These are phyloP conservation scores for Chloris gayana DNA, from an alignment of 176 grass and related monocot species.

Conservation along the genomic window DNA sequence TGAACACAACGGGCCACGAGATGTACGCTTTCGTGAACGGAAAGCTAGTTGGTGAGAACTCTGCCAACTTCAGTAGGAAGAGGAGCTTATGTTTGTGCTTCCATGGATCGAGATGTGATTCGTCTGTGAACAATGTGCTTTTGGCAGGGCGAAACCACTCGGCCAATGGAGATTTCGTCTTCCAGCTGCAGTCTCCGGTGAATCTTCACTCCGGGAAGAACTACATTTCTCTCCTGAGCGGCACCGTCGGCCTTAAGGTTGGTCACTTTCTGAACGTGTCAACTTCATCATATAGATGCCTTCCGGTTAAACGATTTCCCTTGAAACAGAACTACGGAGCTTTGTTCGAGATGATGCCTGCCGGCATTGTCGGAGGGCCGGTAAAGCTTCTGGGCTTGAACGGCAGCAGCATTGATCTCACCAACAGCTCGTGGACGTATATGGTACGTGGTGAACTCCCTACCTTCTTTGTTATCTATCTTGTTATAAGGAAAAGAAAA, in stretches of 20 bases:
- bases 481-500: too few relatives aligned
- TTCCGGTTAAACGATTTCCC: not conserved
- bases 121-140: not conserved
- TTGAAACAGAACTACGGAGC: slow-evolving; percentile 45
- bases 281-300: not conserved
- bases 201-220: slow-evolving; percentile 51
- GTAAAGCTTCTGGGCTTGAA: slow-evolving; percentile 39
- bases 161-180: slow-evolving; percentile 32
- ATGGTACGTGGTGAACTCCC: slow-evolving; percentile 36
- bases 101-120: not conserved
- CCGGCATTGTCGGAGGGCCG: slow-evolving; percentile 27
- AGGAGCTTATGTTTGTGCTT: not conserved
- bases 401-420: slow-evolving; percentile 45
- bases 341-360: slow-evolving; percentile 40
- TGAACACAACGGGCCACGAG: slow-evolving; percentile 52
- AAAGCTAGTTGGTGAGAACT: slow-evolving; percentile 39
- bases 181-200: slow-evolving; percentile 43
- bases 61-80: not conserved
- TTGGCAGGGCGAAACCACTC: slow-evolving; percentile 36
- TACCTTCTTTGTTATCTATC: not conserved
- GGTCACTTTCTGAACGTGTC: not conserved
- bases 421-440: slow-evolving; percentile 65
- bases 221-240: slow-evolving; percentile 66
- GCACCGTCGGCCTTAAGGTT: slow-evolving; percentile 80
- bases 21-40: slow-evolving; percentile 56